These are phyloP conservation scores for Eleusine coracana DNA, from an alignment of 176 grass and related monocot species.

Conservation along the genomic window DNA sequence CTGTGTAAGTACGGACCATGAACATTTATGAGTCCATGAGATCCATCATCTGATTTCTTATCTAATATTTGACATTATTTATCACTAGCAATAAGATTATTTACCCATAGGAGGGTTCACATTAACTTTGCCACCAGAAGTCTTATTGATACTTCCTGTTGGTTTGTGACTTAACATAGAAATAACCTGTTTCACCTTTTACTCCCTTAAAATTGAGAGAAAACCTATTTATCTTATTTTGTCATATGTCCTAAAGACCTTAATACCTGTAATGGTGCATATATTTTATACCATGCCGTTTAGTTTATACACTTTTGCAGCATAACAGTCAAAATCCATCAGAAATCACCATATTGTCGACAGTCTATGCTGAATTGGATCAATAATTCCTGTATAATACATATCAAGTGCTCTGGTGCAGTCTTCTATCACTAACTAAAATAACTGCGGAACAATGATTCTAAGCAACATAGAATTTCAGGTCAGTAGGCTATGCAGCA, in stretches of 20 bases:
- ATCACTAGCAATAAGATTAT: background rate
- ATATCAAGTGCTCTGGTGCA: background rate
- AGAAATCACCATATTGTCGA: background rate
- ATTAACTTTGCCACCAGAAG: background rate
- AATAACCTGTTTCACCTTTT: background rate
- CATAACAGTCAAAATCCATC: background rate
- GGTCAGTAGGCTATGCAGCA: constrained; percentile 55
- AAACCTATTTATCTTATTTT: background rate
- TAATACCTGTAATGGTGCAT: background rate
- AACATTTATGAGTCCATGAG: background rate
- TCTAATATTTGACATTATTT: background rate
- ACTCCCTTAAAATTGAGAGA: background rate
- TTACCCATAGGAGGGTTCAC: background rate
- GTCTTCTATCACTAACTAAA: background rate
- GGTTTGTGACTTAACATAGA: background rate
- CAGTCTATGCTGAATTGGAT: background rate
- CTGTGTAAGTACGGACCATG: constrained; percentile 51
- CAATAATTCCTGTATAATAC: background rate
- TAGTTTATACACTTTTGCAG: background rate
- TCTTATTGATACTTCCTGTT: background rate
- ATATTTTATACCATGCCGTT: background rate
- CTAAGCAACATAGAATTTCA: constrained; percentile 36
- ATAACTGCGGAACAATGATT: background rate
- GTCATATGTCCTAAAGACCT: background rate
- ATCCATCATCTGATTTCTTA: background rate